A percentile compares a stretch with the other conserved stretches of the same genome.
phyloP scores from a whole-genome alignment of 192 early-diverging fungal genomes.

The Phycomyces blakesleeanus region DNA sequence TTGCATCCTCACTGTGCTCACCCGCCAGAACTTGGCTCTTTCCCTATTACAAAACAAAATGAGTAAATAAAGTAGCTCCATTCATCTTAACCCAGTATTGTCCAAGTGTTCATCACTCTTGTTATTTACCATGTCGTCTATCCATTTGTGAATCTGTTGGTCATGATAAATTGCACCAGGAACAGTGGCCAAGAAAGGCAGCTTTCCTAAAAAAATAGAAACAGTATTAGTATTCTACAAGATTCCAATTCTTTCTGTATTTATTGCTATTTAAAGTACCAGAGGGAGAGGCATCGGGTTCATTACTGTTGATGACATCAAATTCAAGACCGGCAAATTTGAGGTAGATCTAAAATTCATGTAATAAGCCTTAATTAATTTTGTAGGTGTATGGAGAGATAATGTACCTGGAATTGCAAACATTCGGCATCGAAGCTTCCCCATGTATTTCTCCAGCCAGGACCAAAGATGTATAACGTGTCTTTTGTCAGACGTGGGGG shows the following conservation, averaged over 20 bases:
- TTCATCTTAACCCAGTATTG: neutral
- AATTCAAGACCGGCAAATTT: constrained; percentile 45
- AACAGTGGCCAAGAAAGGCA: constrained; percentile 50
- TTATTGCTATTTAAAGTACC: constrained; percentile 28
- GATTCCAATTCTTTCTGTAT: neutral
- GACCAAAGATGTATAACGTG: constrained; percentile 51
- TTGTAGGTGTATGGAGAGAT: too few relatives aligned
- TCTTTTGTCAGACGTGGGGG: constrained; percentile 27
- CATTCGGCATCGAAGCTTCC: constrained; percentile 53
- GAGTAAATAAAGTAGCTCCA: neutral
- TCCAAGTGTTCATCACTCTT: neutral
- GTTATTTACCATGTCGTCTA: constrained; percentile 39
- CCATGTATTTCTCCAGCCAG: constrained; percentile 28
- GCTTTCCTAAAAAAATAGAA: constrained; percentile 35
- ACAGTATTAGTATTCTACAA: neutral
- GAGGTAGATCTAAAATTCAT: constrained; percentile 39
- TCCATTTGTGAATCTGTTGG: constrained; percentile 46
- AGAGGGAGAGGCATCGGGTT: constrained; percentile 53
- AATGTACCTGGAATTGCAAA: constrained; percentile 44
- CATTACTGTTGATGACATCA: constrained; percentile 39
- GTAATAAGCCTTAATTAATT: too few relatives aligned
- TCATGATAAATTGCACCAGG: constrained; percentile 41
- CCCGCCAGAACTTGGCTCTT: constrained; percentile 19
- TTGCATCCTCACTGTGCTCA: constrained; percentile 34
- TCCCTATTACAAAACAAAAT: neutral